Conservation (phyloP, 768 basidiomycete genomes). For the Trametopsis cervina region DNA sequence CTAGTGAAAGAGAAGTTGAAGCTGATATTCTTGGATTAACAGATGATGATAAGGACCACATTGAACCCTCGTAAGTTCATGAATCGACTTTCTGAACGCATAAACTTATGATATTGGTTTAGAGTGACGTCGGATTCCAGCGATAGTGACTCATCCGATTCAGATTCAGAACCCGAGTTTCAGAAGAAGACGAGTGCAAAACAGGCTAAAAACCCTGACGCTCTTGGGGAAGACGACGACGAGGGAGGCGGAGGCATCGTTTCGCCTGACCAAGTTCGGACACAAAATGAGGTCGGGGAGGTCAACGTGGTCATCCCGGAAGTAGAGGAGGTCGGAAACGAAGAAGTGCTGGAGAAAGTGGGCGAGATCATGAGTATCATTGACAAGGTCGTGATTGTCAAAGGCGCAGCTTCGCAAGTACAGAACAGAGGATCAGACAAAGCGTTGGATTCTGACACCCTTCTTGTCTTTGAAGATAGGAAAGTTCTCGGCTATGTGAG, state of each 20-base stretch:
- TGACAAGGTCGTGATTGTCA: slow-evolving; percentile 66
- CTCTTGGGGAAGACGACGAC: slow-evolving; percentile 30
- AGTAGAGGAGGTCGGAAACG: slow-evolving; percentile 50
- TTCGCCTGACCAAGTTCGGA: slow-evolving; percentile 43
- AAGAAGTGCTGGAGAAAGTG: slow-evolving; percentile 66
- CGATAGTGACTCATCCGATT: slow-evolving; percentile 25
- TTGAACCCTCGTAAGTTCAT: slow-evolving; percentile 1
- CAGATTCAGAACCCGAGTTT: slow-evolving; percentile 20
- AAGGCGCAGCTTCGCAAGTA: slow-evolving; percentile 42
- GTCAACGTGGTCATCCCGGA: slow-evolving; percentile 54
- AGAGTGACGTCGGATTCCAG: slow-evolving; percentile 11
- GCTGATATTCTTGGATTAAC: slow-evolving; percentile 42
- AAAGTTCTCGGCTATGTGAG: slow-evolving; percentile 87
- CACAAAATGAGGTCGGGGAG: slow-evolving; percentile 67
- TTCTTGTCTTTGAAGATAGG: slow-evolving; percentile 86
- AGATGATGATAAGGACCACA: slow-evolving; percentile 32
- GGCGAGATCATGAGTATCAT: slow-evolving; percentile 76
- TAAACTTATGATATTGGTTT: not conserved
- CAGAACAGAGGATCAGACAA: slow-evolving; percentile 44
- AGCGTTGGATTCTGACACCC: slow-evolving; percentile 82
- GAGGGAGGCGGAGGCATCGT: slow-evolving; percentile 47
- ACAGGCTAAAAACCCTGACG: not conserved
- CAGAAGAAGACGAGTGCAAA: slow-evolving; percentile 14
- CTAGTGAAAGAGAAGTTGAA: slow-evolving; percentile 69
- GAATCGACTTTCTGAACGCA: not conserved